Conservation (phyloP, 306 rosid species). For the Boehmeria nivea region DNA sequence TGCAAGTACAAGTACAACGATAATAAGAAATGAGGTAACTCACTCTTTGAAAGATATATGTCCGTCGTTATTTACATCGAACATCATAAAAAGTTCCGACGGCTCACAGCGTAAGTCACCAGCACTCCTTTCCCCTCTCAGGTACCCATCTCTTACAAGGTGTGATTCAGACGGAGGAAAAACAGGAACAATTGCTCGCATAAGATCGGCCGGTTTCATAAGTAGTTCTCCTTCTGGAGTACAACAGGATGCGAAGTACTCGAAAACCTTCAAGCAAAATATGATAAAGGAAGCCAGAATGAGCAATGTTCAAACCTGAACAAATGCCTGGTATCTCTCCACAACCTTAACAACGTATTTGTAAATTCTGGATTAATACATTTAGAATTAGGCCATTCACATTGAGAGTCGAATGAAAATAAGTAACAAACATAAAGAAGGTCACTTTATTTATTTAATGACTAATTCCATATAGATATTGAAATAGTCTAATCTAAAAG, state of each 20-base stretch:
- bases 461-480: too few relatives aligned
- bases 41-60: constrained; percentile 85
- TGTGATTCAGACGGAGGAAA: constrained; percentile 95
- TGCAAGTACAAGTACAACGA: neutral
- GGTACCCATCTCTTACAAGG: constrained; percentile 84
- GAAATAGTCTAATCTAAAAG: too few relatives aligned
- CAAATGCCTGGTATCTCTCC: too few relatives aligned
- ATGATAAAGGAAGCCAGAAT: constrained; percentile 18
- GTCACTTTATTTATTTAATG: too few relatives aligned
- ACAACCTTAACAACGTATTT: too few relatives aligned
- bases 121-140: constrained; percentile 81
- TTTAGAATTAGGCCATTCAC: too few relatives aligned
- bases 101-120: constrained; percentile 67
- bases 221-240: constrained; percentile 63
- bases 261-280: constrained; percentile 60
- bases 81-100: constrained; percentile 79
- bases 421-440: too few relatives aligned
- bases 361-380: too few relatives aligned
- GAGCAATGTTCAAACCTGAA: neutral
- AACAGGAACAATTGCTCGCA: constrained; percentile 95
- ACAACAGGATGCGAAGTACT: constrained; percentile 75
- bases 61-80: constrained; percentile 69
- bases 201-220: constrained; percentile 77
- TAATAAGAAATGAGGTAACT: constrained; percentile 20
- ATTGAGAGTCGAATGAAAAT: too few relatives aligned